Evolutionary conservation across 2,329 filamentous ascomycete genomes (phyloP).

Genomic region (Septoria linicola): DNA sequence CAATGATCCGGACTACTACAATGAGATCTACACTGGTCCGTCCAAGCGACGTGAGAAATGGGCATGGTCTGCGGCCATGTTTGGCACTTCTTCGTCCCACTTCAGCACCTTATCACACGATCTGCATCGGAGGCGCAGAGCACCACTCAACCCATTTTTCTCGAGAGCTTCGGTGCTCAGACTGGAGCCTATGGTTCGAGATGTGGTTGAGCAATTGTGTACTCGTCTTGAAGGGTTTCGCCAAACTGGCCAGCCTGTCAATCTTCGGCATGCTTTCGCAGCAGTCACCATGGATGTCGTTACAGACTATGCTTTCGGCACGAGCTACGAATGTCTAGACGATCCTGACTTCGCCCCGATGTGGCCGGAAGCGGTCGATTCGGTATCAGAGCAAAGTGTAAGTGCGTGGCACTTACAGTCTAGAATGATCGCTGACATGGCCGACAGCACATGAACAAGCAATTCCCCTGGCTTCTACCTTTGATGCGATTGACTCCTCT

Average conservation of each 20-base stretch:
- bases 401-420: background rate
- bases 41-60: slow-evolving; percentile 23
- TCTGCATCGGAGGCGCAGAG: slow-evolving; percentile 16
- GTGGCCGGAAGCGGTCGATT: slow-evolving; percentile 15
- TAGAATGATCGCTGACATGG: background rate
- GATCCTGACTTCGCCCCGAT: slow-evolving; percentile 16
- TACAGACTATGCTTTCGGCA: slow-evolving; percentile 17
- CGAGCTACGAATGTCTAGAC: slow-evolving; percentile 12
- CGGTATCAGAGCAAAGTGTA: slow-evolving; percentile 14
- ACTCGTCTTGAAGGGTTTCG: slow-evolving; percentile 14
- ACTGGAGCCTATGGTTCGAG: slow-evolving; percentile 14
- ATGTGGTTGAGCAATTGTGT: slow-evolving; percentile 12
- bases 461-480: slow-evolving; percentile 14
- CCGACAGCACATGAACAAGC: slow-evolving; percentile 14
- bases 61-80: slow-evolving; percentile 17
- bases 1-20: slow-evolving; percentile 40
- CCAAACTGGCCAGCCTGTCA: slow-evolving; percentile 11
- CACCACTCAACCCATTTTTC: slow-evolving; percentile 20
- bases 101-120: slow-evolving; percentile 15
- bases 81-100: slow-evolving; percentile 13
- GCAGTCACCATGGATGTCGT: slow-evolving; percentile 18
- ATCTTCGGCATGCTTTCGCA: slow-evolving; percentile 18
- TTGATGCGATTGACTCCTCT: slow-evolving; percentile 15
- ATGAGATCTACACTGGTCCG: slow-evolving; percentile 29
- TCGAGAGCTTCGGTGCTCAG: slow-evolving; percentile 13